phyloP scores from a whole-genome alignment of 306 rosid genomes.

The Urtica urens region DNA sequence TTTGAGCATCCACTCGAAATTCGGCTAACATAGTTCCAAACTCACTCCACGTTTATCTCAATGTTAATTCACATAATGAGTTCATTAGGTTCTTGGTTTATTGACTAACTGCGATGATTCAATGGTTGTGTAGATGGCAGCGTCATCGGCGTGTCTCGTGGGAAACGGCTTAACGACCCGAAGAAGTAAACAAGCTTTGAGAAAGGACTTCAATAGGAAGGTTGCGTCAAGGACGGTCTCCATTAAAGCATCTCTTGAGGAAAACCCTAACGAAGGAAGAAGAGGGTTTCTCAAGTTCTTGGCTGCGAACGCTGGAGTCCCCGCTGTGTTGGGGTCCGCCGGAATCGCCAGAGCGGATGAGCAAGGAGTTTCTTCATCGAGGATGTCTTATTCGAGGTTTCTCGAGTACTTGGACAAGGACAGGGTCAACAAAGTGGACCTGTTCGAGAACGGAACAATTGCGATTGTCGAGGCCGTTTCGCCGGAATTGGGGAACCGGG shows the following conservation, averaged over 20 bases:
- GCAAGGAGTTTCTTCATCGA: constrained; percentile 82
- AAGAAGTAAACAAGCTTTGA: constrained; percentile 31
- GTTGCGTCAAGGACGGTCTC: constrained; percentile 27
- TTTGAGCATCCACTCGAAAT: no score
- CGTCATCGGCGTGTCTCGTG: constrained; percentile 67
- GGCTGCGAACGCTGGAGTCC: constrained; percentile 53
- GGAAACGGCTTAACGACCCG: constrained; percentile 52
- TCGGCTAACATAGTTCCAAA: no score
- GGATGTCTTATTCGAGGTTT: constrained; percentile 96
- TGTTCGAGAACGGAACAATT: constrained; percentile 80
- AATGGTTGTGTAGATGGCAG: constrained; percentile 54
- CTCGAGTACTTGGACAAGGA: constrained; percentile 86
- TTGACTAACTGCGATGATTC: constrained; percentile 1
- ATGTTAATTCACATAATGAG: no score
- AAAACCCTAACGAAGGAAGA: constrained; percentile 52
- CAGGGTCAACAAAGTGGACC: constrained; percentile 83
- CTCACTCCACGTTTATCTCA: no score
- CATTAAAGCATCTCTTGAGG: constrained; percentile 50
- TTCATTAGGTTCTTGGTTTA: neutral
- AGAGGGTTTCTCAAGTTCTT: constrained; percentile 69
- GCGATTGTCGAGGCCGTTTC: constrained; percentile 92
- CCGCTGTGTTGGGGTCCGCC: constrained; percentile 53
- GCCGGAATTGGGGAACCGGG: constrained; percentile 79
- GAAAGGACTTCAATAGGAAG: constrained; percentile 47
- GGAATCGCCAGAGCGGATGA: constrained; percentile 78